Evolutionary conservation across 2,329 filamentous ascomycete species (phyloP), one percentile per base, ranked within the genome.

Genomic region (Microsporum canis): DNA sequence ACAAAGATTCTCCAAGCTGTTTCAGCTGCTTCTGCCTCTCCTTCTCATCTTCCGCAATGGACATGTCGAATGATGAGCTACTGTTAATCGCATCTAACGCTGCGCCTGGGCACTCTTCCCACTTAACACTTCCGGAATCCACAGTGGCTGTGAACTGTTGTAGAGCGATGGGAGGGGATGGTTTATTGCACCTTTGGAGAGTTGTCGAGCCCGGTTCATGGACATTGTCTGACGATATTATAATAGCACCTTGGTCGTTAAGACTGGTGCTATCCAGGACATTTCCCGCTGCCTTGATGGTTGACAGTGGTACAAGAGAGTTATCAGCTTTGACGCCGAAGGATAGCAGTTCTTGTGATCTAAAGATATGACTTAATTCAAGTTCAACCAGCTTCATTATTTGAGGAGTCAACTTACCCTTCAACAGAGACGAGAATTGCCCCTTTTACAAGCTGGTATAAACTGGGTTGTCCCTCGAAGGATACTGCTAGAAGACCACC

Each of bases 271-370:
- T 67, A 68, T 85, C 82, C 3, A 92, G 79, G 0, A 85, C 81
- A 67, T 88, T 90, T 5, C 87, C 87, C 1, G 79, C 76, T 3
- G 89, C 71, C 43, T 77, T 71, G 59, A 89, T 68, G 58, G 79
- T 80, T 53, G 79, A 73, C 5, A 72, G 71, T 63, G 81, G 76
- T 6, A 75, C 71, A 45, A 89, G 76, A 12, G 70, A 72, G 63
- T 80, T 80, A 57, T 81, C 71, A 0, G 70, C 63, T n/a, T 71
- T 71, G 4, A 88, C 76, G n/a, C 75, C 73, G 75, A 87, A 88
- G 60, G 82, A 75, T 71, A 92, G 85, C 6, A 95, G 66, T 79
- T 76, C 73, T 87, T 86, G 29, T 87, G 74, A 45, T 80, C 88
- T 62, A 84, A 4, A 31, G n/a, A n/a, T 29, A 43, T 3, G 23